Conservation (phyloP, 2,329 filamentous ascomycete species). For the Colletotrichum cordylinicola region DNA sequence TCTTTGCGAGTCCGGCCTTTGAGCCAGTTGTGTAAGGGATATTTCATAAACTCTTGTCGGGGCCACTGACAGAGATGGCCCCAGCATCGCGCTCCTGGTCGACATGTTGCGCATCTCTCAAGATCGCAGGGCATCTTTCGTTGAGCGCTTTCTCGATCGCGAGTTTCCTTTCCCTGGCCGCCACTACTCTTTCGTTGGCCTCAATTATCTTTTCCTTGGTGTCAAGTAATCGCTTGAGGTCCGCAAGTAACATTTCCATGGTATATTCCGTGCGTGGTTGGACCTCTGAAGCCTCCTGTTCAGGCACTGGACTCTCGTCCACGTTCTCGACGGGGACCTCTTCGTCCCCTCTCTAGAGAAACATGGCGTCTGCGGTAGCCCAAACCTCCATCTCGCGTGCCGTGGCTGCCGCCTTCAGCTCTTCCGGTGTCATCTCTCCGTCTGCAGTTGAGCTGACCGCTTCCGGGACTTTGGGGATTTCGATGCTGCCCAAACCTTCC, state of each 20-base stretch:
- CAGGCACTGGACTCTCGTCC: not conserved
- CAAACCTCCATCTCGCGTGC: constrained; percentile 38
- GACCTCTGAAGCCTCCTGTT: not conserved
- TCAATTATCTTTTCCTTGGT: not conserved
- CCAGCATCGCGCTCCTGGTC: not conserved
- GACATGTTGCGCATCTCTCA: not conserved
- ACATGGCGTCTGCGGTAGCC: constrained; percentile 46
- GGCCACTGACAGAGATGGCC: not conserved
- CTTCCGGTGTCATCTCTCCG: not conserved
- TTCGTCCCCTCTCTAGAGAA: constrained; percentile 31
- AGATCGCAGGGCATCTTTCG: not conserved
- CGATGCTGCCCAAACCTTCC: constrained; percentile 67
- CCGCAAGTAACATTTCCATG: not conserved
- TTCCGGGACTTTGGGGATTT: constrained; percentile 29
- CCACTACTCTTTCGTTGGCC: not conserved
- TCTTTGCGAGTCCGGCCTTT: not conserved
- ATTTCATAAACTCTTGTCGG: not conserved
- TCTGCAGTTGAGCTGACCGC: not conserved
- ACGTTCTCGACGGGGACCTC: not conserved
- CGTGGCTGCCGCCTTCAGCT: not conserved
- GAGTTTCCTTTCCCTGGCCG: no score
- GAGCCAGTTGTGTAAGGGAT: not conserved
- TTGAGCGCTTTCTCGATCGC: no score
- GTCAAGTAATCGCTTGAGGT: not conserved
- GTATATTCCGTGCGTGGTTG: not conserved